Evolutionary conservation across 2,329 filamentous ascomycete species (phyloP), one percentile per base, ranked within the genome.

Genomic region (Colletotrichum somersetense): DNA sequence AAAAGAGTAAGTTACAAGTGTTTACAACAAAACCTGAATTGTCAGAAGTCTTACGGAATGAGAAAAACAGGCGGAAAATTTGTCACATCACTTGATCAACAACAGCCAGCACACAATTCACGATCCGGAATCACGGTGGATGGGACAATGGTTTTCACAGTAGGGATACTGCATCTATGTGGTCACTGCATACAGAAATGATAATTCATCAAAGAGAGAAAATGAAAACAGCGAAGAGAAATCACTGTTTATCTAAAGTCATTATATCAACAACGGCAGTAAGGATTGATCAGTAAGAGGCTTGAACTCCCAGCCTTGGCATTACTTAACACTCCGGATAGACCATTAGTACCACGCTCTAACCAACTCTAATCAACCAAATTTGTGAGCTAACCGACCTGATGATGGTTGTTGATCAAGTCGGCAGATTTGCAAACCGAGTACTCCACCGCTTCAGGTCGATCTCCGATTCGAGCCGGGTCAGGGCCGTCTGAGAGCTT

Each of bases 281-380:
- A 56, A 5, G 5, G 0, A 3, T 14, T 38, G 33, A 56, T 56
- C 53, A 56, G 53, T 38, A 30, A 33, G 53, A 56, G 53, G 53
- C 53, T 56, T 64, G 62, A 64, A 53, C 38, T 64, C 62, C 62
- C 62, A 50, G 35, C 62, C 62, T 64, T 64, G 62, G 62, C 62
- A 64, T 64, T 33, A 64, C 48, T 4, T 4, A 30, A 64, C 8
- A 64, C 44, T 38, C 20, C 4, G 1, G 35, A 14, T 64, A 10
- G 40, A 38, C 53, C 55, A 64, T 64, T 64, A 64, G 62, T 64
- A 64, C 62, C 62, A 55, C 62, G 62, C 48, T 52, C 62, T 55
- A 64, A 64, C 62, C 50, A 52, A 64, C 62, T 52, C 26, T 26
- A 3, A 26, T 26, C 26, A 26, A 26, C 26, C 26, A 26, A 26